These are phyloP conservation scores for Exophiala viscosa DNA, from an alignment of 2,329 filamentous ascomycete genomes.

Conservation along the genomic window DNA sequence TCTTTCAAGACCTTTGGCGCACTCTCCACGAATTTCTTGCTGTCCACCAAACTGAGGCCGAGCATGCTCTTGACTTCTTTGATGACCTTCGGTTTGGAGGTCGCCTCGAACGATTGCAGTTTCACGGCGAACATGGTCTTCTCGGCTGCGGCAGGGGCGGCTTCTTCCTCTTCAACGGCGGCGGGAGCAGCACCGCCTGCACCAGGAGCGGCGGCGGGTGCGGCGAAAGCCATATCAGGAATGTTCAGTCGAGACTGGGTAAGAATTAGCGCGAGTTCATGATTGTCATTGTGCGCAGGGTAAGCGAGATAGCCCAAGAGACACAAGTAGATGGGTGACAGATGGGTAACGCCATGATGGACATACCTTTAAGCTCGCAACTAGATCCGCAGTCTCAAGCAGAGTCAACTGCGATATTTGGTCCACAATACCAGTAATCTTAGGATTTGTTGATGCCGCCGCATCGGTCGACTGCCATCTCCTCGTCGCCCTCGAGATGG, in stretches of 20 bases:
- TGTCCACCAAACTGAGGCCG: conserved; percentile 92
- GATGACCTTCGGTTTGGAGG: conserved; percentile 96
- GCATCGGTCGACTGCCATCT: conserved; percentile 87
- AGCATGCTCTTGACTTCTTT: conserved; percentile 99
- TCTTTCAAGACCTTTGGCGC: conserved; percentile 99
- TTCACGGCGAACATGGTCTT: conserved; percentile 98
- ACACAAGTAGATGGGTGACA: neutral
- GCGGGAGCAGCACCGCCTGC: conserved; percentile 59
- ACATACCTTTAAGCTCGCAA: conserved; percentile 86
- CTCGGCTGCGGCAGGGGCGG: conserved; percentile 80
- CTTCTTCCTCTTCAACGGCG: conserved; percentile 71
- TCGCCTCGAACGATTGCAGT: conserved; percentile 82
- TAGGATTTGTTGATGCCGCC: conserved; percentile 67
- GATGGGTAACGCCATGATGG: neutral
- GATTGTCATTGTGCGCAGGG: neutral
- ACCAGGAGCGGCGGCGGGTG: conserved; percentile 66
- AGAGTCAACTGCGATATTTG: conserved; percentile 98
- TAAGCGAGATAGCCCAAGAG: neutral
- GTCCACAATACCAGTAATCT: conserved; percentile 92
- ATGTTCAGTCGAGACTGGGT: conserved; percentile 87
- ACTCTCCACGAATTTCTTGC: conserved; percentile 99
- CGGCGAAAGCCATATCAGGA: conserved; percentile 92
- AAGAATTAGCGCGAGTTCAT: conserved; percentile 2
- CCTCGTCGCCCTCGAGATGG: conserved; percentile 45
- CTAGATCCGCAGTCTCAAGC: conserved; percentile 93